Conservation (phyloP, 106 monocot genomes). For the Triglochin maritima region DNA sequence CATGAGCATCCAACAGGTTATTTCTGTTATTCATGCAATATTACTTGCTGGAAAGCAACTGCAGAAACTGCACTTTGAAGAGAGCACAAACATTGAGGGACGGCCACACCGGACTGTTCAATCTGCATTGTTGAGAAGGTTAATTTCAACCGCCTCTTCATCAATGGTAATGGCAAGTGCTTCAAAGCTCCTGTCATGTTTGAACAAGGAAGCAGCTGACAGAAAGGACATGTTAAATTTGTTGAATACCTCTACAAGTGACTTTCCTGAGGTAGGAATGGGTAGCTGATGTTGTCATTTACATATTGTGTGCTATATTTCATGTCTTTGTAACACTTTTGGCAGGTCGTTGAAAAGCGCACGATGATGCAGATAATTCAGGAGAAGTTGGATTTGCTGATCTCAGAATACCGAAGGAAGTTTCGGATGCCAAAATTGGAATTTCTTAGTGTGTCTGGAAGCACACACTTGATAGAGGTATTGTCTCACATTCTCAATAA, state of each 20-base stretch:
- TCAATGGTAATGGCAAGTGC: constrained; percentile 50
- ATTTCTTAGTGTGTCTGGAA: constrained; percentile 70
- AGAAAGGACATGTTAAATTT: constrained; percentile 63
- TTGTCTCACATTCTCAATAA: background rate
- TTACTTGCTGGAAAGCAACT: constrained; percentile 69
- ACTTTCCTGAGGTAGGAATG: constrained; percentile 75
- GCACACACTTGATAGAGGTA: constrained; percentile 92
- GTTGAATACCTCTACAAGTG: constrained; percentile 44
- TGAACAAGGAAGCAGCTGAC: constrained; percentile 79
- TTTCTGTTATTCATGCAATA: constrained; percentile 57
- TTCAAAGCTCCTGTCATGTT: constrained; percentile 56
- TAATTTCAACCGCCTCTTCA: constrained; percentile 80
- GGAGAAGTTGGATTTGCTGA: constrained; percentile 65
- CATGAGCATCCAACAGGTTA: constrained; percentile 32
- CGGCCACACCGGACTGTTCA: constrained; percentile 20
- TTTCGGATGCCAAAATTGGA: constrained; percentile 68
- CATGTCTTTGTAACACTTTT: background rate
- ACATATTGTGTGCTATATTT: background rate
- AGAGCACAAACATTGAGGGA: constrained; percentile 13
- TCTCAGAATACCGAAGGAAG: constrained; percentile 60
- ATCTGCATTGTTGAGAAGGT: constrained; percentile 70
- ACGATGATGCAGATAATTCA: constrained; percentile 36
- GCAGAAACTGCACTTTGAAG: constrained; percentile 45
- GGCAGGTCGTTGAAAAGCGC: constrained; percentile 50
- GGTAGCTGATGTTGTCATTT: background rate